These are phyloP conservation scores for Barnettozyma salicaria DNA, from an alignment of 805 yeast genomes.

Conservation along the genomic window DNA sequence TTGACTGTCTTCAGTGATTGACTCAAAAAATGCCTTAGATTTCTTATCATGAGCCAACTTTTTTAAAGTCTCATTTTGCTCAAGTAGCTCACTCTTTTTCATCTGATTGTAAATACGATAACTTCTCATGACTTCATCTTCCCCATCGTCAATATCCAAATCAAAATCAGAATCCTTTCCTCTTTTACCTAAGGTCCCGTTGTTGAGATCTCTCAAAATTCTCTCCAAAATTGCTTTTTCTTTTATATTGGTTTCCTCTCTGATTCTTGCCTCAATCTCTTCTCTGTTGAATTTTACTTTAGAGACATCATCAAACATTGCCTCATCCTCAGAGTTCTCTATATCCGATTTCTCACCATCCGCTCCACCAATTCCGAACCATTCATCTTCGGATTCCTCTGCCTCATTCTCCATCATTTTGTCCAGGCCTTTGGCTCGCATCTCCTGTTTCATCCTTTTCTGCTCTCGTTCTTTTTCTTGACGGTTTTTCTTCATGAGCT, in stretches of 20 bases:
- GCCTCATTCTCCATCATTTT: constrained; percentile 75
- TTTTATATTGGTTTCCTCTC: constrained; percentile 52
- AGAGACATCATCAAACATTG: constrained; percentile 67
- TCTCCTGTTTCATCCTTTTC: constrained; percentile 37
- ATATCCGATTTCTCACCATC: constrained; percentile 48
- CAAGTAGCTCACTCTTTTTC: constrained; percentile 39
- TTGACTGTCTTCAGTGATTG: constrained; percentile 46
- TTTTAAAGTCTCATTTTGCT: constrained; percentile 42
- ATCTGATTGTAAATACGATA: constrained; percentile 21
- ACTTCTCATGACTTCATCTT: constrained; percentile 47
- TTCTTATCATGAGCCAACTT: constrained; percentile 47
- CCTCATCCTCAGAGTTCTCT: constrained; percentile 71
- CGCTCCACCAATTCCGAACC: constrained; percentile 73
- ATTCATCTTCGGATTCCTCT: constrained; percentile 85
- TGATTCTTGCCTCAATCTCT: constrained; percentile 50
- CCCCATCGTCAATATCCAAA: constrained; percentile 69
- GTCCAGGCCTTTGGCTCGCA: constrained; percentile 53
- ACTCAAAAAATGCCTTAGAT: constrained; percentile 60
- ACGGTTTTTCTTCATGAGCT: constrained; percentile 19
- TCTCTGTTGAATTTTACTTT: constrained; percentile 51
- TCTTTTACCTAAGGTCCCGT: constrained; percentile 60
- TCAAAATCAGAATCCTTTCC: constrained; percentile 48
- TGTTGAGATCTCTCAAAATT: constrained; percentile 64
- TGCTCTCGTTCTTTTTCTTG: constrained; percentile 21
- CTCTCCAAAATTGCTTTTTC: constrained; percentile 62